These are phyloP conservation scores for Cornus suecica DNA, from an alignment of 148 eudicot species.

Conservation along the genomic window DNA sequence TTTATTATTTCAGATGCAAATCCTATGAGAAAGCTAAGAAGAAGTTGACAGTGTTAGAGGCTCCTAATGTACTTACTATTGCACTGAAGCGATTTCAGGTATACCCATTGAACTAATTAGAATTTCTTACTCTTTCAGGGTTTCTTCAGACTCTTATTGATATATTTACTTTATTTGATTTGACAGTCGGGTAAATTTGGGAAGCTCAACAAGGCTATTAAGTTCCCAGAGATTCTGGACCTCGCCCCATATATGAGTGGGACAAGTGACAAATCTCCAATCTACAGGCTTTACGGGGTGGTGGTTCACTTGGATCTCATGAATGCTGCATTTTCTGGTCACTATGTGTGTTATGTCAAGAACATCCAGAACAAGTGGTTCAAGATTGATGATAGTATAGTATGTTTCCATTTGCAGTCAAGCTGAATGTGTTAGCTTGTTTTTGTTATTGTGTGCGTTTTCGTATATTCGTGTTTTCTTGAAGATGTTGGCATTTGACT, in stretches of 20 bases:
- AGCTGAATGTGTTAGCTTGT: neutral
- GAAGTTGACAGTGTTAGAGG: slow-evolving; percentile 70
- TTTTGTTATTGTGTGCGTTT: neutral
- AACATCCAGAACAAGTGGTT: slow-evolving; percentile 77
- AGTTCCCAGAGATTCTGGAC: slow-evolving; percentile 72
- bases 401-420: slow-evolving; percentile 28
- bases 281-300: slow-evolving; percentile 78
- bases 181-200: slow-evolving; percentile 80
- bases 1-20: slow-evolving; percentile 48
- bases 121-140: slow-evolving; percentile 1
- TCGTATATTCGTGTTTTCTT: neutral
- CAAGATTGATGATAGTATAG: slow-evolving; percentile 75
- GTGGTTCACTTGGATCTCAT: slow-evolving; percentile 83
- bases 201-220: slow-evolving; percentile 77
- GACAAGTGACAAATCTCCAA: slow-evolving; percentile 63
- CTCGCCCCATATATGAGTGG: slow-evolving; percentile 79
- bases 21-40: slow-evolving; percentile 85
- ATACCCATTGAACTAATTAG: neutral
- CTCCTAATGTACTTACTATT: slow-evolving; percentile 85
- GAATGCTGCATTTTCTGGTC: slow-evolving; percentile 89
- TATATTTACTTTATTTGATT: slow-evolving; percentile 8
- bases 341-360: slow-evolving; percentile 79
- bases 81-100: slow-evolving; percentile 88
- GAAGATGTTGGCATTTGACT: neutral
- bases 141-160: slow-evolving; percentile 6